Evolutionary conservation across 1,284 basidiomycete genomes (phyloP), one percentile per base, ranked within the genome.

Genomic region (Meripilus lineatus): DNA sequence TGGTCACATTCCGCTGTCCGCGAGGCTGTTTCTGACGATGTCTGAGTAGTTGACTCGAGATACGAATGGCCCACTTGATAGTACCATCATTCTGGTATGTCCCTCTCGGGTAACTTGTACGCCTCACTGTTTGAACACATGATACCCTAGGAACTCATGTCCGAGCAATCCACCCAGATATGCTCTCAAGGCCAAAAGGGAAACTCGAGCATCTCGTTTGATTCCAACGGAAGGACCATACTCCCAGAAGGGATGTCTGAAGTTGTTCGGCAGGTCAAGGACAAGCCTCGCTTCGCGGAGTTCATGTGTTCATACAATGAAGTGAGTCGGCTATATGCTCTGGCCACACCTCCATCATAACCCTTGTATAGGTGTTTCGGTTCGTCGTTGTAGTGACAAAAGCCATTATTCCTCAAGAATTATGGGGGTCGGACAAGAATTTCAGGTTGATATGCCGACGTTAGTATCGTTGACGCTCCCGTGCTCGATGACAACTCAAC

Each of bases 351-450:
- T n/a, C n/a, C n/a, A n/a, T n/a, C n/a, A n/a, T n/a, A n/a, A n/a
- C n/a, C n/a, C 24, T 8, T 7, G 4, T 46, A 10, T 30, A 90
- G 86, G 86, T 96, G 32, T 81, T 74, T 53, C 72, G 81, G 15
- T 95, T 82, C 63, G 75, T 80, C 4, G 65, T 69, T 1, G 58
- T 78, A 0, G 71, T 88, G 18, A 80, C 91, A 0, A 79, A 80
- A 32, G 59, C 69, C 1, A 75, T 96, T 2, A 78, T 98, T 32
- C 89, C 93, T 0, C 70, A 74, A 14, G 71, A 72, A 4, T 75
- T 96, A 40, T 89, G 92, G 79, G 95, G 95, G 2, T 84, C 79
- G 15, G 61, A 72, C 18, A 64, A 64, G 38, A 99, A 98, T 58
- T 74, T 83, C 37, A 70, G 75, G 38, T 51, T 80, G 3, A 60